A percentile compares a stretch with the other conserved stretches of the same genome.
Evolutionary conservation across 164 flowering plant genomes (phyloP).

Genomic region (Stephania japonica): DNA sequence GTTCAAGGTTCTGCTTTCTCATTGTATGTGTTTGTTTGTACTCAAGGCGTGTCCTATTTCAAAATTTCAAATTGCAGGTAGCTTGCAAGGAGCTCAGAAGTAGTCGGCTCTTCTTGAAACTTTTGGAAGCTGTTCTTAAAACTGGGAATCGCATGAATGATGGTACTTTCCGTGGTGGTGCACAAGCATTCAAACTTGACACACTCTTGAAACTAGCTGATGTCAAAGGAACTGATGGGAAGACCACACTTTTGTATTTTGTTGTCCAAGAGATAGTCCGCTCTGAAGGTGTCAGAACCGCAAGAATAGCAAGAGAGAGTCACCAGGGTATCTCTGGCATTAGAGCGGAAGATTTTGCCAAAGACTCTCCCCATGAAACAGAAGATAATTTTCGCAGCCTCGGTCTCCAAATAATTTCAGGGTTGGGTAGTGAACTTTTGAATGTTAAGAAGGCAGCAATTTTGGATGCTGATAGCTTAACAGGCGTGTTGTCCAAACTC

Average conservation of each 20-base stretch:
- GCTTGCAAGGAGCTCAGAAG: conserved; percentile 81
- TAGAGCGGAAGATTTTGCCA: conserved; percentile 45
- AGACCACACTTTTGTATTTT: conserved; percentile 85
- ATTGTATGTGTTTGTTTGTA: not conserved
- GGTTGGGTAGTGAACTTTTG: conserved; percentile 56
- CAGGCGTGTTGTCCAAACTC: conserved; percentile 49
- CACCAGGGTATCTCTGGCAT: conserved; percentile 44
- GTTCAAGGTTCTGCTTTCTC: not conserved
- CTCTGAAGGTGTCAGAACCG: conserved; percentile 76
- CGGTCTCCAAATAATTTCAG: conserved; percentile 78
- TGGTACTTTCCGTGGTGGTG: conserved; percentile 94
- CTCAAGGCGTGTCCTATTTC: not conserved
- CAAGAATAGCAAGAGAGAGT: conserved; percentile 47
- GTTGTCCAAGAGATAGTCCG: conserved; percentile 91
- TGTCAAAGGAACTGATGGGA: conserved; percentile 88
- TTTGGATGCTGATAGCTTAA: conserved; percentile 63
- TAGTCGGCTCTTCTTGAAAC: conserved; percentile 82
- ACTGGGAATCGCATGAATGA: conserved; percentile 97
- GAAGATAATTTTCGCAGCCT: conserved; percentile 54
- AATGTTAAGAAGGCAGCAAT: conserved; percentile 77
- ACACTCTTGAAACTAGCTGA: conserved; percentile 88
- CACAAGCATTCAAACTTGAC: conserved; percentile 95
- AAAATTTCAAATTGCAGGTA: conserved; percentile 30
- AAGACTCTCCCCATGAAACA: conserved; percentile 33
- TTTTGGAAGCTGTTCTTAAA: conserved; percentile 92